Percentiles rank a stretch among this genome's conserved stretches.
Evolutionary conservation across 2,329 filamentous ascomycete species (phyloP).

Genomic region (Arthrinium phaeospermum): DNA sequence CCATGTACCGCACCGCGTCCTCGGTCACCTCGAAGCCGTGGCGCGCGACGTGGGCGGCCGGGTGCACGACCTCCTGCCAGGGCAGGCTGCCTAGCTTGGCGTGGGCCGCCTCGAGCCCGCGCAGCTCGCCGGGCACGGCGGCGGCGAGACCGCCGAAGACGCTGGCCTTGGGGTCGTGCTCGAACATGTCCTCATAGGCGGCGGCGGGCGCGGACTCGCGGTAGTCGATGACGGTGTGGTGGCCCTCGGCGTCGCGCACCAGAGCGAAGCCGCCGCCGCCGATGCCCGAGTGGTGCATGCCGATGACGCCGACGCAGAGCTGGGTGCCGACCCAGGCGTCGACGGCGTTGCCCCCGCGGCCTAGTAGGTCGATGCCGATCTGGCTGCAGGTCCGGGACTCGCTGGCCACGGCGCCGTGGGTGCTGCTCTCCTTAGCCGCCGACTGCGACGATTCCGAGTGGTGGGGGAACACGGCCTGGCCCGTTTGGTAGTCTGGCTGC

Average conservation of each 20-base stretch:
- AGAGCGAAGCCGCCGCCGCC: conserved; percentile 92
- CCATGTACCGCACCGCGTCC: conserved; percentile 79
- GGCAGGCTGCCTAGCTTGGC: conserved; percentile 70
- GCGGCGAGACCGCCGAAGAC: conserved; percentile 75
- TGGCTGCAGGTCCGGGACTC: conserved; percentile 41
- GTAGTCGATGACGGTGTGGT: conserved; percentile 88
- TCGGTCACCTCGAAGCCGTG: conserved; percentile 75
- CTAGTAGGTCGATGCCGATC: conserved; percentile 40
- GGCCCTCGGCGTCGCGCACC: conserved; percentile 68
- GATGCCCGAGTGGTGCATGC: conserved; percentile 82
- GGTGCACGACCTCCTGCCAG: conserved; percentile 75
- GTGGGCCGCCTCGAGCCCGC: conserved; percentile 81
- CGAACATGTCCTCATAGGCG: conserved; percentile 84
- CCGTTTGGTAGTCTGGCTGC: neutral
- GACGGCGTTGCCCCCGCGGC: conserved; percentile 68
- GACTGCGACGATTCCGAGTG: conserved; percentile 6
- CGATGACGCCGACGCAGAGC: conserved; percentile 77
- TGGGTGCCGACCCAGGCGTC: conserved; percentile 77
- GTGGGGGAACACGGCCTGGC: neutral
- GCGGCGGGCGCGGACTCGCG: conserved; percentile 85
- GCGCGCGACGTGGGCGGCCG: conserved; percentile 75
- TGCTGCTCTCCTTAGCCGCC: neutral
- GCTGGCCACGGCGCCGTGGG: conserved; percentile 37
- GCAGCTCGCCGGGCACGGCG: conserved; percentile 75
- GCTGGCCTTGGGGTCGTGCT: conserved; percentile 69